Percentiles rank a stretch among this genome's conserved stretches.
Conservation (phyloP, 495 filamentous ascomycete species). For the Podospora sp. region DNA sequence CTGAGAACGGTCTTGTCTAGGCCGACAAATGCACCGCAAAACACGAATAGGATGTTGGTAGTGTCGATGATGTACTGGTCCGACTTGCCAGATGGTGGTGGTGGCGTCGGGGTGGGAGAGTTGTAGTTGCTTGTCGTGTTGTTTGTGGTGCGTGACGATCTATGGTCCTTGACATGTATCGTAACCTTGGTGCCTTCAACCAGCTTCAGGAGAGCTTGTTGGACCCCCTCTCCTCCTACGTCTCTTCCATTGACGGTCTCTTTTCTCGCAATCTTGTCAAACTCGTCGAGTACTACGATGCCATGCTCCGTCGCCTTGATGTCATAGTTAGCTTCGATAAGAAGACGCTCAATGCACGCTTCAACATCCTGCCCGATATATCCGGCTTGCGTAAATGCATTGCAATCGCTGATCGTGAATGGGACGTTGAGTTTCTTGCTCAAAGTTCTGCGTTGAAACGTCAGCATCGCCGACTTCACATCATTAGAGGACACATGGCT, state of each 20-base stretch:
- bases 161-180: slow-evolving; percentile 80
- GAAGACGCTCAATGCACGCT: slow-evolving; percentile 82
- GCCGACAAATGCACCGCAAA: slow-evolving; percentile 92
- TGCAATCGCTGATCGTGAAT: slow-evolving; percentile 97
- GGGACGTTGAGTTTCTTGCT: slow-evolving; percentile 78
- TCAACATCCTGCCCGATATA: slow-evolving; percentile 98
- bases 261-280: slow-evolving; percentile 85
- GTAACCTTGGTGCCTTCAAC: slow-evolving; percentile 95
- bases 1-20: slow-evolving; percentile 87
- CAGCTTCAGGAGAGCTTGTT: slow-evolving; percentile 93
- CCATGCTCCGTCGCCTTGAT: slow-evolving; percentile 83
- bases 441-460: slow-evolving; percentile 41
- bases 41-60: slow-evolving; percentile 95
- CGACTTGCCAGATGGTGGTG: slow-evolving; percentile 60
- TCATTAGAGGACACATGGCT: slow-evolving; percentile 16
- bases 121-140: slow-evolving; percentile 43
- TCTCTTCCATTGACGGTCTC: slow-evolving; percentile 65
- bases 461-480: background rate
- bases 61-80: slow-evolving; percentile 92
- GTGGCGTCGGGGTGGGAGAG: slow-evolving; percentile 36
- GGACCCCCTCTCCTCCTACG: slow-evolving; percentile 90
- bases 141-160: slow-evolving; percentile 54
- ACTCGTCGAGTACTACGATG: slow-evolving; percentile 93
- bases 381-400: slow-evolving; percentile 93
- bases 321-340: slow-evolving; percentile 90